Conservation (phyloP, 2,329 filamentous ascomycete species). For the Fusarium nurragi region DNA sequence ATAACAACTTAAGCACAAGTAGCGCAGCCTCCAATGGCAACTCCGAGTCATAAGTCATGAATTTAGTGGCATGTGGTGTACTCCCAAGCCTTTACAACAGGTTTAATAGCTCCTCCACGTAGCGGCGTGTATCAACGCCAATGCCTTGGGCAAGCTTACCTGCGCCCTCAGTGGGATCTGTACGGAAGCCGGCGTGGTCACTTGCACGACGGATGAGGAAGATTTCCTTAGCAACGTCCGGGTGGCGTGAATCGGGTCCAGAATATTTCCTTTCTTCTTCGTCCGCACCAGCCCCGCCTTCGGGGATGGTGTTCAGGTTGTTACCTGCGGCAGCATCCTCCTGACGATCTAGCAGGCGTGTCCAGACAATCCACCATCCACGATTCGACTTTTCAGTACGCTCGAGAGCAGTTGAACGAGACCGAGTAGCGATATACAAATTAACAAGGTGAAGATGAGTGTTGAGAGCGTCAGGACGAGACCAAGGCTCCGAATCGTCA, state of each 20-base stretch:
- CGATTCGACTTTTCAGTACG: conserved; percentile 72
- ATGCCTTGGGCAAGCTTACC: conserved; percentile 75
- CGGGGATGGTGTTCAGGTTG: conserved; percentile 44
- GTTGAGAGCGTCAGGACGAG: conserved; percentile 69
- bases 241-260: conserved; percentile 12
- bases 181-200: conserved; percentile 58
- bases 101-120: conserved; percentile 77
- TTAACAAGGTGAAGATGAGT: conserved; percentile 72
- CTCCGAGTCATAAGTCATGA: conserved; percentile 13
- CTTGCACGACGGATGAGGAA: conserved; percentile 69
- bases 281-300: conserved; percentile 34
- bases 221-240: conserved; percentile 63
- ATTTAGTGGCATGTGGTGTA: conserved; percentile 11
- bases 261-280: conserved; percentile 25
- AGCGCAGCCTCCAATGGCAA: conserved; percentile 5
- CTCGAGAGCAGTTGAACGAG: conserved; percentile 60
- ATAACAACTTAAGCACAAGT: neutral
- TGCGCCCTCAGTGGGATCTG: conserved; percentile 61
- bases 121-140: conserved; percentile 78
- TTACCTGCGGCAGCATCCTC: conserved; percentile 23
- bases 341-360: conserved; percentile 58
- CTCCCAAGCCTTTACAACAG: conserved; percentile 50
- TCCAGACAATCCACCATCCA: conserved; percentile 78
- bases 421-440: conserved; percentile 59
- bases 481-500: conserved; percentile 56